These are phyloP conservation scores for Diospyros kaki DNA, from an alignment of 148 eudicot genomes.

Conservation along the genomic window DNA sequence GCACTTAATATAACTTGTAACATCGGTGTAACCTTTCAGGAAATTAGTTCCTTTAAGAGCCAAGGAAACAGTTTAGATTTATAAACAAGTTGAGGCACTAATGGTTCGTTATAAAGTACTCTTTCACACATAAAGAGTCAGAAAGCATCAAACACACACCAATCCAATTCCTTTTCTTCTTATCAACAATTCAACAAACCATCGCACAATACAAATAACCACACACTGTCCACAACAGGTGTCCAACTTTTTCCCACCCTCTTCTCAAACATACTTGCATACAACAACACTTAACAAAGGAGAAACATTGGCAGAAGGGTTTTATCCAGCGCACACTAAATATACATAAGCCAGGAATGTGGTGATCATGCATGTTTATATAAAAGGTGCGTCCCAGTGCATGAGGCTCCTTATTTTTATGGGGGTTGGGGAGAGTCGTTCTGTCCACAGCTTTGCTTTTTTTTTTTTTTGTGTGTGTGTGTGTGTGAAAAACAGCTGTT, in stretches of 20 bases:
- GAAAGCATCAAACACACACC: background rate
- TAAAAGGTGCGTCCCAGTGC: background rate
- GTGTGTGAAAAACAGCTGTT: too few species aligned
- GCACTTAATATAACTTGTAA: too few species aligned
- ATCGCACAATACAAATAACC: conserved; percentile 3
- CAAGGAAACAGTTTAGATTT: background rate
- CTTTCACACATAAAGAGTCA: background rate
- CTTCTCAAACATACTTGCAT: background rate
- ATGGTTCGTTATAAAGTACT: background rate
- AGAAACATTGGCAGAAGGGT: background rate
- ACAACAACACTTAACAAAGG: conserved; percentile 5
- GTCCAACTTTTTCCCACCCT: background rate
- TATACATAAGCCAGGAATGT: conserved; percentile 2
- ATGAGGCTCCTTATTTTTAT: too few species aligned
- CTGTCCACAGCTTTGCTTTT: too few species aligned
- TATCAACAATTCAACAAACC: conserved; percentile 6
- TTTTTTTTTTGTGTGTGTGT: too few species aligned
- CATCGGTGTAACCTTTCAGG: too few species aligned
- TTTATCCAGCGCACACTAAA: background rate
- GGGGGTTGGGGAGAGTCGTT: too few species aligned
- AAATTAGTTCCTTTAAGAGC: too few species aligned
- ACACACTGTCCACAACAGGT: background rate
- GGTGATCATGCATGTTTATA: conserved; percentile 5
- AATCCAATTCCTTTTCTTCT: background rate
- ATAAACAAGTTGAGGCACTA: background rate